Base-by-base conservation (phyloP, 495 filamentous ascomycete species). In the Penicillium bialowiezense region DNA sequence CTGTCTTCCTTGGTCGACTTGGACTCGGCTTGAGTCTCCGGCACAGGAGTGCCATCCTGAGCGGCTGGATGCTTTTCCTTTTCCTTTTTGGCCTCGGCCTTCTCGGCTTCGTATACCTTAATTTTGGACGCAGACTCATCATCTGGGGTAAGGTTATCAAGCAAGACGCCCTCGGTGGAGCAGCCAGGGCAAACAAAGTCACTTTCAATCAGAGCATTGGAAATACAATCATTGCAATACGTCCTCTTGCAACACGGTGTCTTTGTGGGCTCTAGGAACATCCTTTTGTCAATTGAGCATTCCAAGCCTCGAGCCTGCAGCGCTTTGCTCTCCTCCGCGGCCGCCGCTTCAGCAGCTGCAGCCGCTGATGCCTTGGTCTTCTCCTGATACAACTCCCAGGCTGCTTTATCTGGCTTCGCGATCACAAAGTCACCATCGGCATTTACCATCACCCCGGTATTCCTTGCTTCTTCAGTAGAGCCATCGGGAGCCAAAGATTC, bases 201-300 rank as follows among this genome's bases (percentile, higher is more conserved):
- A 80, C 86, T 92, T 75, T 97, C 90, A 72, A 96, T 90, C 73
- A 98, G 84, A 60, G 89, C 86, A 82, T 91, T 95, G 59, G 91
- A 91, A 69, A 97, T 96, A 86, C 93, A 98, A 58, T 97, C 90
- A 81, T 90, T 88, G 82, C 93, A 98, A 80, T 92, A 97, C 65
- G 91, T 96, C 78, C 86, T 91, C 67, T 87, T 81, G 77, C 93
- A 98, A 77, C 93, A 98, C 51, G 93, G 95, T 56, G 92, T 97
- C 80, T 96, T 92, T 76, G 90, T 91, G 76, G 93, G 91, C 67
- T 96, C 88, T 84, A 92, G 80, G 74, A 97, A 96, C 76, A 96
- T 83, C 68, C 86, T 89, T 70, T 95, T 92, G 81, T 96, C 91
- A 79, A 97, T 88, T 56, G 89, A 76, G 77, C 93, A 98, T 69